phyloP scores from a whole-genome alignment of 257 asterid species.

The Osmanthus fragrans region DNA sequence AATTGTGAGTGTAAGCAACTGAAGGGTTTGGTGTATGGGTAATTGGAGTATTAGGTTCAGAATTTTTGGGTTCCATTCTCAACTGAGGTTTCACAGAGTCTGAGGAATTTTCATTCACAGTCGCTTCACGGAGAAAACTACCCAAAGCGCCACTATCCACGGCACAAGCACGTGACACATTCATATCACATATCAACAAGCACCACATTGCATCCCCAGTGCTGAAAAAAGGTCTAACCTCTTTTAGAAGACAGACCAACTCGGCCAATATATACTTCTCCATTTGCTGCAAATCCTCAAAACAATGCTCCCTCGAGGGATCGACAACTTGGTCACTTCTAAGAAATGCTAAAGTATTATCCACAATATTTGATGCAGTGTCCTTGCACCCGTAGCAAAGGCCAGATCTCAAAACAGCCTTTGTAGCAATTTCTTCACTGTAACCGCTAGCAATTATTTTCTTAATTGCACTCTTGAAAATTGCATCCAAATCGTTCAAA shows the following conservation, averaged over 20 bases:
- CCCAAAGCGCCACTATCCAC: conserved; percentile 67
- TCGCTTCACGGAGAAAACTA: conserved; percentile 41
- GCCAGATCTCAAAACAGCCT: conserved; percentile 85
- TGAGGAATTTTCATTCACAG: conserved; percentile 37
- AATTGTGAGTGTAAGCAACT: conserved; percentile 38
- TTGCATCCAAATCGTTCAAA: conserved; percentile 52
- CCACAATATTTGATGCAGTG: conserved; percentile 87
- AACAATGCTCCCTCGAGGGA: conserved; percentile 60
- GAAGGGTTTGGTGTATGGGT: conserved; percentile 49
- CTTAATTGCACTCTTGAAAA: conserved; percentile 59
- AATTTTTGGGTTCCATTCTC: conserved; percentile 42
- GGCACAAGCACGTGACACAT: conserved; percentile 86
- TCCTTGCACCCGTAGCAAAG: conserved; percentile 94
- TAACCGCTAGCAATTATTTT: conserved; percentile 62
- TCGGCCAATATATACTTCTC: conserved; percentile 89
- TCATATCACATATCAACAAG: conserved; percentile 88
- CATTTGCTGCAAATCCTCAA: conserved; percentile 83
- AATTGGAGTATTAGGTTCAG: conserved; percentile 39
- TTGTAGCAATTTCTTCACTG: conserved; percentile 64
- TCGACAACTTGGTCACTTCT: conserved; percentile 65
- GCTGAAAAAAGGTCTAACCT: conserved; percentile 87
- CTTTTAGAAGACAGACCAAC: conserved; percentile 81
- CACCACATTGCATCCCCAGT: conserved; percentile 99
- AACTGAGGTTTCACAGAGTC: conserved; percentile 39
- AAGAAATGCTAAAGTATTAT: conserved; percentile 72